These are phyloP conservation scores for Gonapodya prolifera DNA, from an alignment of 192 early-diverging fungal species.

Conservation along the genomic window DNA sequence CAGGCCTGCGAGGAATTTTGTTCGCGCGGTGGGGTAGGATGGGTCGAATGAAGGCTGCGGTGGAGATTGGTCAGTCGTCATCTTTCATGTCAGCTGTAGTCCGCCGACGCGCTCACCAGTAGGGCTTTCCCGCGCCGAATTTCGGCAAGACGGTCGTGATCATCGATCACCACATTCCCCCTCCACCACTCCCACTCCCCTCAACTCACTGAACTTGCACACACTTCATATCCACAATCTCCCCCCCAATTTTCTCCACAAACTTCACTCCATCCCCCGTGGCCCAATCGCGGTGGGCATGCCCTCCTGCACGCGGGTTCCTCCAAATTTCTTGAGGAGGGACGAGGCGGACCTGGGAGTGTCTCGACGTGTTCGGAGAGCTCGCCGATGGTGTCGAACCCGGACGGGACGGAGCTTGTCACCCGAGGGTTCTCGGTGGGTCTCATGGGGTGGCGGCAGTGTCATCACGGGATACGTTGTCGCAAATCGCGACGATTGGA, in stretches of 20 bases:
- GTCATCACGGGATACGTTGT: too few species aligned
- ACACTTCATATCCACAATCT: neutral
- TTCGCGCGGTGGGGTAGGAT: neutral
- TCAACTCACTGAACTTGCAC: neutral
- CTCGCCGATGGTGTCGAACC: neutral
- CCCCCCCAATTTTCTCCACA: neutral
- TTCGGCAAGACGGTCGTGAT: too few species aligned
- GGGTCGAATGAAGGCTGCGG: conserved; percentile 8
- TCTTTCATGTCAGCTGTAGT: too few species aligned
- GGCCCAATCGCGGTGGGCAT: neutral
- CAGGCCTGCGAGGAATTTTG: conserved; percentile 10
- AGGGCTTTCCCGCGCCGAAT: too few species aligned
- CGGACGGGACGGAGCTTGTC: neutral
- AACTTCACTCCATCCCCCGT: neutral
- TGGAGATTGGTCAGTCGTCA: too few species aligned
- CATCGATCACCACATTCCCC: too few species aligned
- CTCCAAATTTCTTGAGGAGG: neutral
- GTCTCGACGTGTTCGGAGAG: neutral
- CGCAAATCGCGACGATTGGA: neutral
- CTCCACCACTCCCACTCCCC: neutral
- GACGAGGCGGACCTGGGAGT: neutral
- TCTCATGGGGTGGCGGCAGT: too few species aligned
- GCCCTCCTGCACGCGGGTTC: neutral
- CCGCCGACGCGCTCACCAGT: too few species aligned
- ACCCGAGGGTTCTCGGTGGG: neutral